Evolutionary conservation across 805 yeast genomes (phyloP).

Genomic region (Isabelozyma gotoi): DNA sequence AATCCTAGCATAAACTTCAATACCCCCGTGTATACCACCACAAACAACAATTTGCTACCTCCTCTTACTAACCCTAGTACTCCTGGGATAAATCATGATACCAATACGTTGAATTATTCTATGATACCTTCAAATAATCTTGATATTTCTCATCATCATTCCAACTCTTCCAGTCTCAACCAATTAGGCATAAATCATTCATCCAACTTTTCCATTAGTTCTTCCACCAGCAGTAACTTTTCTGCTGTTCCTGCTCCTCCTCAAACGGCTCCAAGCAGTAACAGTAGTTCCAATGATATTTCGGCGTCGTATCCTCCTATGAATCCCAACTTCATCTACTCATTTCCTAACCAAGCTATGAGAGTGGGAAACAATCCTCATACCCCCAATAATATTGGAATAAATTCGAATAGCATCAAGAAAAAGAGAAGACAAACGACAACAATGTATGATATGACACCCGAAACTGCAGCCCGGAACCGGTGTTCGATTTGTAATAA

Average conservation of each 20-base stretch:
- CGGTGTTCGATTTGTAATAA: conserved; percentile 63
- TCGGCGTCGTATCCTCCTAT: background rate
- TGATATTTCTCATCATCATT: background rate
- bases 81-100: background rate
- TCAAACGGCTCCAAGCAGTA: background rate
- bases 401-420: conserved; percentile 3
- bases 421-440: conserved; percentile 17
- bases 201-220: background rate
- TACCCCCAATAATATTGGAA: conserved; percentile 2
- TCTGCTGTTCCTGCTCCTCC: background rate
- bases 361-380: conserved; percentile 5
- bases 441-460: conserved; percentile 32
- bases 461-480: conserved; percentile 46
- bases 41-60: background rate
- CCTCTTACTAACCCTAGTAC: background rate
- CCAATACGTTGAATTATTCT: background rate
- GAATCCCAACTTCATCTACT: background rate
- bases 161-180: background rate
- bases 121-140: background rate
- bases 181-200: background rate
- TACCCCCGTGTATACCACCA: background rate
- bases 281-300: background rate
- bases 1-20: background rate
- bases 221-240: background rate
- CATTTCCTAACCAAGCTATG: conserved; percentile 5